Percentiles rank a stretch among this genome's conserved stretches.
These are phyloP conservation scores for Oryza australiensis DNA, from an alignment of 176 grass and related monocot species.

Conservation along the genomic window DNA sequence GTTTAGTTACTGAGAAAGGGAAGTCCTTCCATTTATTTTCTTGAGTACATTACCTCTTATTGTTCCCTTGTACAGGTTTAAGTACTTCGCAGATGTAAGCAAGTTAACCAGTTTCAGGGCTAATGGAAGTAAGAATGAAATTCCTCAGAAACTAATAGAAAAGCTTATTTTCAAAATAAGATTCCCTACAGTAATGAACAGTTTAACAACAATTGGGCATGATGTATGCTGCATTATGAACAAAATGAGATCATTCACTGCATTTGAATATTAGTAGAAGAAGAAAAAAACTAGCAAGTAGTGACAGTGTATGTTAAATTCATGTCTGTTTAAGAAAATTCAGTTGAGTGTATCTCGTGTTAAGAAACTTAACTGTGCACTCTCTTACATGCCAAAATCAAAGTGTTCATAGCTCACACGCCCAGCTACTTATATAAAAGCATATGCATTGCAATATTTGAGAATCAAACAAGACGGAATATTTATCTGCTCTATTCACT, in stretches of 20 bases:
- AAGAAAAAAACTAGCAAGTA: no score
- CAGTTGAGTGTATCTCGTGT: no score
- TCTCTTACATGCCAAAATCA: background rate
- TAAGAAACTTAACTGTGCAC: no score
- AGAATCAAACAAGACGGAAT: background rate
- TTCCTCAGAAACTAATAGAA: background rate
- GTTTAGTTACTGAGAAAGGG: background rate
- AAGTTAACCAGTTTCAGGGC: background rate
- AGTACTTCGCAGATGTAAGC: background rate
- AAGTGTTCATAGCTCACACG: background rate
- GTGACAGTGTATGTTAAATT: no score
- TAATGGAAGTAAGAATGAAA: background rate
- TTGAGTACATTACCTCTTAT: background rate
- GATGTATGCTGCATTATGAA: background rate
- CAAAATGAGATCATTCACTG: background rate
- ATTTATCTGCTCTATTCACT: background rate
- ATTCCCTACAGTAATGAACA: background rate
- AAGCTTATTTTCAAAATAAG: background rate
- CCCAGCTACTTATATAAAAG: no score
- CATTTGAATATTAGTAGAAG: no score
- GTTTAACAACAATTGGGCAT: background rate
- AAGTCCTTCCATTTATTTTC: background rate
- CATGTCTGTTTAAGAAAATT: no score
- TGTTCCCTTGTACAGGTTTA: background rate
- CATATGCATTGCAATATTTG: background rate